Evolutionary conservation across 768 basidiomycete genomes (phyloP), one percentile per base, ranked within the genome.

Genomic region (Pleurotus salmoneostramineus): DNA sequence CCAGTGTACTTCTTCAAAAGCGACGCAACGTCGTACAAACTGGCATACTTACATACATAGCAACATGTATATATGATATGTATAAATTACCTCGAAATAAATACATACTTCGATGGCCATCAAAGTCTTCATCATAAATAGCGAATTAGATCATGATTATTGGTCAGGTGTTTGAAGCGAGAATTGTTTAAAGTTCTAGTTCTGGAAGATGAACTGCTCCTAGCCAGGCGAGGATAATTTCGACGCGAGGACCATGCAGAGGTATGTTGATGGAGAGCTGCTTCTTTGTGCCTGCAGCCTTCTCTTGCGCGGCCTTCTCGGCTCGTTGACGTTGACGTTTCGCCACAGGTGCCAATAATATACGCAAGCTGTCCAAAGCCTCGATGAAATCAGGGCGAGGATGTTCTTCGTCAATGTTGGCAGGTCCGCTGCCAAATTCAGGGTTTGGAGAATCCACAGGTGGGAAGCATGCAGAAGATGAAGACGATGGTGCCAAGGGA

Each of bases 181-280:
- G 12, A n/a, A 2, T 27, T 7, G 21, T 36, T 52, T 31, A 42
- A 27, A 40, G 32, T 50, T 92, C 91, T 63, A 93, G 68, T 64
- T 91, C 89, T 3, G 83, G 84, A 36, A 94, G 70, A 74, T 90
- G 87, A 57, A 92, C 88, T 14, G 89, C 91, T 27, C 79, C 91
- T 56, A 94, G 73, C 91, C 91, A 94, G 44, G 92, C 92, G 57
- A 94, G 77, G 56, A 93, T 78, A 57, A 94, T 78, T 71, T 94
- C 92, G 47, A 94, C 92, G 5, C 91, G 80, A 36, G 93, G 91
- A 0, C 92, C 92, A 70, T 93, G 90, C 61, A 94, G 72, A 7
- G 91, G 89, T 57, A 94, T 91, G 66, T 85, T 90, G 68, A 93
- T 89, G 51, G 84, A 80, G 61, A 83, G 63, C 37, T 82, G 74